A percentile compares a stretch with the other conserved stretches of the same genome.
These are phyloP conservation scores for Ceratocystis destructans DNA, from an alignment of 2,329 filamentous ascomycete species.

Conservation along the genomic window DNA sequence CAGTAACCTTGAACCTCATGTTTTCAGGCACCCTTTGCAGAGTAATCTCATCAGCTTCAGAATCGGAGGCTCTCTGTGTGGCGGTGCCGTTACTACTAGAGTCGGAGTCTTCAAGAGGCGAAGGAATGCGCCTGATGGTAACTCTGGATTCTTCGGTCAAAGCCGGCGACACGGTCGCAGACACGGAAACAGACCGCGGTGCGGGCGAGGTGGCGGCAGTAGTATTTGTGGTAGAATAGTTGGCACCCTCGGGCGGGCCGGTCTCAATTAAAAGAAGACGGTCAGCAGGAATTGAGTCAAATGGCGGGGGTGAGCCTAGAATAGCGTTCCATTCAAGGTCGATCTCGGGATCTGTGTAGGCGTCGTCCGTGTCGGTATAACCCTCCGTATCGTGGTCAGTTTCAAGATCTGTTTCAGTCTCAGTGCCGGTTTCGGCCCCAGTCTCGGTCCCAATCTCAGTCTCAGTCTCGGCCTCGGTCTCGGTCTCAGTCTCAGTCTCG, in stretches of 20 bases:
- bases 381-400: not conserved
- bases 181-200: not conserved
- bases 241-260: not conserved
- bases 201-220: not conserved
- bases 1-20: not conserved
- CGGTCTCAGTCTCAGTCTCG: not conserved
- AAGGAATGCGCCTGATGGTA: slow-evolving; percentile 15
- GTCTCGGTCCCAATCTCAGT: not conserved
- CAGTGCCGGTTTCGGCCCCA: not conserved
- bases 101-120: slow-evolving; percentile 12
- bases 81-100: not conserved
- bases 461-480: not conserved
- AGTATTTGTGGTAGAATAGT: slow-evolving; percentile 12
- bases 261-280: not conserved
- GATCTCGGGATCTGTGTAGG: slow-evolving; percentile 8
- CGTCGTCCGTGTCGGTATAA: slow-evolving; percentile 5
- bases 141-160: slow-evolving; percentile 14
- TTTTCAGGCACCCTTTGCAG: not conserved
- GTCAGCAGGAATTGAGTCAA: not conserved
- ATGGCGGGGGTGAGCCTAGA: not conserved
- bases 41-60: not conserved
- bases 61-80: not conserved
- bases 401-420: not conserved
- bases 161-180: slow-evolving; percentile 8
- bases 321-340: slow-evolving; percentile 14